Conservation (phyloP, 495 filamentous ascomycete genomes). For the Aspergillus leporis region DNA sequence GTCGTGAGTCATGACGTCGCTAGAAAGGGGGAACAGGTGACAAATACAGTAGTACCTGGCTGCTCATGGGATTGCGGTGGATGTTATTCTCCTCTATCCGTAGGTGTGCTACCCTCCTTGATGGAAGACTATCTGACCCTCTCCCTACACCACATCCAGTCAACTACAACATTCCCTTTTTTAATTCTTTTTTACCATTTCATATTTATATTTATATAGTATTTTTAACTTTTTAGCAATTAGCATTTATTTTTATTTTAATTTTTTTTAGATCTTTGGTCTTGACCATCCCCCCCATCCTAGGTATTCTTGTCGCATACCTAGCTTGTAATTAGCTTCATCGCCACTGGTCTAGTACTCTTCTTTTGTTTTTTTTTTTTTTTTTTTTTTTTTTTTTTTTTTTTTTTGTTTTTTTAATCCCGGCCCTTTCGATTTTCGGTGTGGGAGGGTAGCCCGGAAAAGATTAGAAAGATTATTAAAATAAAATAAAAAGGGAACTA, state of each 20-base stretch:
- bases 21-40: slow-evolving; percentile 36
- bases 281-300: slow-evolving; percentile 11
- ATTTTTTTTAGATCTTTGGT: background rate
- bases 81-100: slow-evolving; percentile 22
- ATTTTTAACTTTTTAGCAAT: background rate
- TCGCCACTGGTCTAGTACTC: slow-evolving; percentile 14
- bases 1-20: slow-evolving; percentile 39
- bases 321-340: slow-evolving; percentile 12
- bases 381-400: too few relatives aligned
- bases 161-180: slow-evolving; percentile 13
- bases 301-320: background rate
- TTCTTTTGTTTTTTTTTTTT: too few relatives aligned
- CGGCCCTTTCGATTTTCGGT: slow-evolving; percentile 15
- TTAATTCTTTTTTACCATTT: background rate
- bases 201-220: background rate
- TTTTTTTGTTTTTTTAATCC: too few relatives aligned
- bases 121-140: slow-evolving; percentile 14
- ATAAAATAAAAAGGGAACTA: background rate
- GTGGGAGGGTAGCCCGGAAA: background rate
- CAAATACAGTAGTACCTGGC: slow-evolving; percentile 34
- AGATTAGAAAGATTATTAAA: background rate
- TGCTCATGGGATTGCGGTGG: slow-evolving; percentile 33
- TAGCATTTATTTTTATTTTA: background rate
- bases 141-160: slow-evolving; percentile 12
- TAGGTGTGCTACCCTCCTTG: slow-evolving; percentile 29